Conservation (phyloP, 495 filamentous ascomycete species). For the Penicillium turbatum region DNA sequence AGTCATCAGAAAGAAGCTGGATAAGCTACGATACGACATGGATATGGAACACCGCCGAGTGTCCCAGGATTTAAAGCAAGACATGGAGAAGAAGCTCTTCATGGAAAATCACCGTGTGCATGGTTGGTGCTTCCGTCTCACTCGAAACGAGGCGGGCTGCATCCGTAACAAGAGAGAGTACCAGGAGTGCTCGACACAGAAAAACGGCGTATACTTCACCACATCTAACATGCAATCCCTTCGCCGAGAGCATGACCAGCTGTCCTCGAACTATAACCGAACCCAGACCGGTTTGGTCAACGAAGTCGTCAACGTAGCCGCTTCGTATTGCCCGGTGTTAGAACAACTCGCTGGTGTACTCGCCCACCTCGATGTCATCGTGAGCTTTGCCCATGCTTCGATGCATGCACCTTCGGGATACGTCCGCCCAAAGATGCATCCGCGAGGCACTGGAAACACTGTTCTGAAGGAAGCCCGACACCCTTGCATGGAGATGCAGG, state of each 20-base stretch:
- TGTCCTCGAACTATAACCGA: conserved; percentile 91
- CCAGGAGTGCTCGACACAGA: conserved; percentile 95
- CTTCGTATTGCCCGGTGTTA: conserved; percentile 90
- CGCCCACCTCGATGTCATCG: conserved; percentile 94
- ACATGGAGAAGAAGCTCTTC: conserved; percentile 97
- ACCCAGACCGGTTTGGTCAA: conserved; percentile 88
- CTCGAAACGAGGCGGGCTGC: conserved; percentile 82
- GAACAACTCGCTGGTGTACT: conserved; percentile 85
- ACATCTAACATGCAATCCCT: conserved; percentile 76
- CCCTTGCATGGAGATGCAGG: conserved; percentile 99
- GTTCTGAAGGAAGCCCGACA: conserved; percentile 90
- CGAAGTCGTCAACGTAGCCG: conserved; percentile 89
- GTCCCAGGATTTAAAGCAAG: conserved; percentile 79
- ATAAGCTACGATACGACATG: conserved; percentile 81
- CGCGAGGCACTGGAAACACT: conserved; percentile 84
- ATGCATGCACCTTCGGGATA: conserved; percentile 91
- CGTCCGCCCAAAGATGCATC: conserved; percentile 86
- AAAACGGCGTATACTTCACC: conserved; percentile 98
- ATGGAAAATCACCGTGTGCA: conserved; percentile 94
- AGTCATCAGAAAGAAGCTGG: conserved; percentile 84
- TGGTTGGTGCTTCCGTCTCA: conserved; percentile 95
- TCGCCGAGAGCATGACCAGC: conserved; percentile 88
- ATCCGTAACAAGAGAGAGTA: conserved; percentile 90
- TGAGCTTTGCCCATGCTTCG: conserved; percentile 89
- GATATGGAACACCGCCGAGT: conserved; percentile 73